Percentiles rank a stretch among this genome's conserved stretches.
phyloP scores from a whole-genome alignment of 768 basidiomycete species.

The Tephrocybe sp. region DNA sequence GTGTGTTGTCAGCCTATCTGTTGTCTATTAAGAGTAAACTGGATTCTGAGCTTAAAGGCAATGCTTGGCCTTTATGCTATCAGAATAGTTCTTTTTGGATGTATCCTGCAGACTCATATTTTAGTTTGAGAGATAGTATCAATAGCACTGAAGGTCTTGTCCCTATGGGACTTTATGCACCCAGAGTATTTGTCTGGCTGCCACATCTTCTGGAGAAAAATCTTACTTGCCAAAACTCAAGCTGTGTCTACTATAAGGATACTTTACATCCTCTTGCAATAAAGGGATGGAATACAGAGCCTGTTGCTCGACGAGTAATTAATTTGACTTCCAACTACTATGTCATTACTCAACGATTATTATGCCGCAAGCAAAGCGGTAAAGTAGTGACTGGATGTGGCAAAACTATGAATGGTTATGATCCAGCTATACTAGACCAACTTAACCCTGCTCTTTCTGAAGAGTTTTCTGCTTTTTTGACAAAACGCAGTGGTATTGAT shows the following conservation, averaged over 20 bases:
- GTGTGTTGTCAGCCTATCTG: conserved; percentile 5
- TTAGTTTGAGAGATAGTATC: conserved; percentile 6
- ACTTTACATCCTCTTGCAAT: conserved; percentile 7
- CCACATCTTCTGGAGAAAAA: too few relatives aligned
- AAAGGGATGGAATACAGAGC: conserved; percentile 19
- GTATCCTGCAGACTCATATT: conserved; percentile 6
- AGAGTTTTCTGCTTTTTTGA: conserved; percentile 17
- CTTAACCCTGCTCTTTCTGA: conserved; percentile 7
- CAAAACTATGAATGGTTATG: conserved; percentile 15
- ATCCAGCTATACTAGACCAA: conserved; percentile 13
- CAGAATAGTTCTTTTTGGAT: conserved; percentile 11
- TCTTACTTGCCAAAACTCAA: not conserved
- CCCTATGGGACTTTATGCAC: too few relatives aligned
- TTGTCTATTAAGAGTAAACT: conserved; percentile 9
- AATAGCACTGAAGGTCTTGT: too few relatives aligned
- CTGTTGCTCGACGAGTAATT: conserved; percentile 15
- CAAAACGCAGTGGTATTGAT: conserved; percentile 18
- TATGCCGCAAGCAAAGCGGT: conserved; percentile 2
- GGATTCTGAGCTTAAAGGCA: conserved; percentile 3
- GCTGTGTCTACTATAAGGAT: conserved; percentile 2
- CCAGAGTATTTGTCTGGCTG: too few relatives aligned
- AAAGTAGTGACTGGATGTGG: conserved; percentile 13
- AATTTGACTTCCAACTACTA: conserved; percentile 15
- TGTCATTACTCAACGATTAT: conserved; percentile 16
- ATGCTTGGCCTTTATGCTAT: conserved; percentile 9